Conservation (phyloP, 345 rosid genomes). For the Theobroma cacao region DNA sequence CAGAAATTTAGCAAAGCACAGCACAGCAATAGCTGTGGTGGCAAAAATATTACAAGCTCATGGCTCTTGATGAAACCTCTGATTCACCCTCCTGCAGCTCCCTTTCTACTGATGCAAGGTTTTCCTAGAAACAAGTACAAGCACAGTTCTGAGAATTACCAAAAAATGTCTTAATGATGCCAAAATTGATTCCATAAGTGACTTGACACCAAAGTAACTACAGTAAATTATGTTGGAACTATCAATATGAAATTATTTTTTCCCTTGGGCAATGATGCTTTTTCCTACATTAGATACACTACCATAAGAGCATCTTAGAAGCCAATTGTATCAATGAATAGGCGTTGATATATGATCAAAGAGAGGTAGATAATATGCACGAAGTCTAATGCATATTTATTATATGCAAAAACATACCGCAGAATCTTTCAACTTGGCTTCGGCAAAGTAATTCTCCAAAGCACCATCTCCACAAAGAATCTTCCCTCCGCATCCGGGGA, state of each 20-base stretch:
- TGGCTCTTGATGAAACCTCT: constrained; percentile 55
- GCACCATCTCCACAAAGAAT: constrained; percentile 78
- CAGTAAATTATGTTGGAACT: not conserved
- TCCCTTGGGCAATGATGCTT: not conserved
- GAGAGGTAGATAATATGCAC: not conserved
- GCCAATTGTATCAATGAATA: not conserved
- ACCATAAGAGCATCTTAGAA: not conserved
- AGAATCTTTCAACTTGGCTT: constrained; percentile 36
- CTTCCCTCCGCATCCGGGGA: constrained; percentile 71
- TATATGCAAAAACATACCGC: constrained; percentile 38
- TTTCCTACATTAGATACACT: not conserved
- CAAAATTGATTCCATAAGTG: not conserved
- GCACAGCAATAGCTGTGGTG: constrained; percentile 1
- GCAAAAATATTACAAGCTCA: constrained; percentile 56
- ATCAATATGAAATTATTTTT: not conserved
- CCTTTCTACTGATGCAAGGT: constrained; percentile 28
- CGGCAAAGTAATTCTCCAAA: constrained; percentile 52
- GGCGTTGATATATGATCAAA: not conserved
- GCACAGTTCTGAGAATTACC: not conserved
- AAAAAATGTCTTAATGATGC: not conserved
- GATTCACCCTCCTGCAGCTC: constrained; percentile 59
- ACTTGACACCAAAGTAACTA: not conserved
- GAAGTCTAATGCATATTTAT: not conserved
- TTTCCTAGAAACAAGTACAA: constrained; percentile 33
- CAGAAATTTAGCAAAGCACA: constrained; percentile 14